Evolutionary conservation across 148 eudicot species (phyloP).

Genomic region (Vaccinium vitisidaea): DNA sequence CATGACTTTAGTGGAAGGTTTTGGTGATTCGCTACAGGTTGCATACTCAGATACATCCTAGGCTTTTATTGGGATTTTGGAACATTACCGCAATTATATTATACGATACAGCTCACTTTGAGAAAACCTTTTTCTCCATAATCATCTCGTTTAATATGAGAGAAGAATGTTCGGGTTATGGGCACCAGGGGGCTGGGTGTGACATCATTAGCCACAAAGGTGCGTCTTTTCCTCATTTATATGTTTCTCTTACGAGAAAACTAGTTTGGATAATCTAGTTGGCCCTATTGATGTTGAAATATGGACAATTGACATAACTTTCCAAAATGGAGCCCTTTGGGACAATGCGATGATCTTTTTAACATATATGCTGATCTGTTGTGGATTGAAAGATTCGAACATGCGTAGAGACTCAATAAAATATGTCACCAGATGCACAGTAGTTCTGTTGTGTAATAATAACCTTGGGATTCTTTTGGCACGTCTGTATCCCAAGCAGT

Average conservation of each 20-base stretch:
- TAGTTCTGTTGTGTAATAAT: background rate
- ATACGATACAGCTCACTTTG: background rate
- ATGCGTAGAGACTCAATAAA: background rate
- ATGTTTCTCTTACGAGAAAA: background rate
- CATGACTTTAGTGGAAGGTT: background rate
- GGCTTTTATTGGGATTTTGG: background rate
- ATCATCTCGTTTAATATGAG: background rate
- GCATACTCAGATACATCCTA: background rate
- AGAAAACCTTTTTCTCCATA: background rate
- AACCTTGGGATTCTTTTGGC: background rate
- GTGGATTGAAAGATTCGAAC: background rate
- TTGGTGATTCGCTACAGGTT: background rate
- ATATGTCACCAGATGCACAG: background rate
- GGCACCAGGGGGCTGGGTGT: background rate
- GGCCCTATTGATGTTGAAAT: background rate
- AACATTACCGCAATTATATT: background rate
- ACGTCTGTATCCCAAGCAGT: background rate
- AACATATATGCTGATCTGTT: background rate
- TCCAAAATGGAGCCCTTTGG: background rate
- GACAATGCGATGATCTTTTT: background rate
- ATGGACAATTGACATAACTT: background rate
- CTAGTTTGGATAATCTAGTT: background rate
- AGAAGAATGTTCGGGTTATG: background rate
- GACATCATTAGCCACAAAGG: background rate
- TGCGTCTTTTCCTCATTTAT: no score